Percentiles rank a stretch among this genome's conserved stretches.
Conservation (phyloP, 2,329 filamentous ascomycete genomes). For the Emericellopsis atlantica region DNA sequence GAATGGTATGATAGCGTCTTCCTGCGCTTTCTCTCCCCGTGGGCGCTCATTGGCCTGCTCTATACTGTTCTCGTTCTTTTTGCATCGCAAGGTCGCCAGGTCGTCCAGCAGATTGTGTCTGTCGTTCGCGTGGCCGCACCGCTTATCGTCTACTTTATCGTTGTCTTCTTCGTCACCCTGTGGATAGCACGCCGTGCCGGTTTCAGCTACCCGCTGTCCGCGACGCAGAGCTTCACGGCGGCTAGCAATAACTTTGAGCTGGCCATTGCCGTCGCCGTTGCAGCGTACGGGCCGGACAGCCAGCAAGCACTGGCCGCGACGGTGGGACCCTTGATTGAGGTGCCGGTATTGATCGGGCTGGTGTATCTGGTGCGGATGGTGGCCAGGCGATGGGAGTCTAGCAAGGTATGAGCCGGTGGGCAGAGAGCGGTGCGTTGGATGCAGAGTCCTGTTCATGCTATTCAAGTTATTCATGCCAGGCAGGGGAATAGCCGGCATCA, state of each 20-base stretch:
- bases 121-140: slow-evolving; percentile 74
- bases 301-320: slow-evolving; percentile 73
- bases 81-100: slow-evolving; percentile 63
- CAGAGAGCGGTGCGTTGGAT: not conserved
- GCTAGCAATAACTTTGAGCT: slow-evolving; percentile 92
- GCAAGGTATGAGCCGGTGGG: not conserved
- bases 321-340: slow-evolving; percentile 76
- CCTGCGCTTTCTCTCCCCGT: slow-evolving; percentile 54
- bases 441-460: too few species aligned
- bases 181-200: slow-evolving; percentile 48
- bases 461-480: too few species aligned
- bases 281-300: slow-evolving; percentile 65
- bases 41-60: slow-evolving; percentile 69
- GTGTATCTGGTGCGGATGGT: slow-evolving; percentile 62
- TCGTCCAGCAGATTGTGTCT: slow-evolving; percentile 72
- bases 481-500: too few species aligned
- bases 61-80: slow-evolving; percentile 84
- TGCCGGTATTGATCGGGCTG: slow-evolving; percentile 65
- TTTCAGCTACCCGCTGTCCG: slow-evolving; percentile 57
- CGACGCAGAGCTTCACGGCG: slow-evolving; percentile 77
- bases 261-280: slow-evolving; percentile 77
- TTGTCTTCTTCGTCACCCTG: slow-evolving; percentile 63
- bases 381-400: slow-evolving; percentile 29
- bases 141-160: slow-evolving; percentile 66
- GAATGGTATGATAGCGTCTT: slow-evolving; percentile 58